Conservation (phyloP, 148 eudicot genomes). For the Dysphania ambrosioides region DNA sequence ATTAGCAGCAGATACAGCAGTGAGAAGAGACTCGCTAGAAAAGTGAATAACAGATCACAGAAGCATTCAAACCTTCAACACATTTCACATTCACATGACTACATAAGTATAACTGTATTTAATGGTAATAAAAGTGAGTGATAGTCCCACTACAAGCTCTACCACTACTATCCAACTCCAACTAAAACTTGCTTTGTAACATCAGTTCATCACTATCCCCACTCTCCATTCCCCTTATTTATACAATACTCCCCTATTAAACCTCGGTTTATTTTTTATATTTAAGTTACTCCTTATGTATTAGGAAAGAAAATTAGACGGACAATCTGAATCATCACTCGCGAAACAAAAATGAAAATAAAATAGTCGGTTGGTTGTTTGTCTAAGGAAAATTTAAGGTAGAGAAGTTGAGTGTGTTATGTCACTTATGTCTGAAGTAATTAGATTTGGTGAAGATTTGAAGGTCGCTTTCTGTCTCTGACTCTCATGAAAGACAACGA, state of each 20-base stretch:
- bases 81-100: neutral
- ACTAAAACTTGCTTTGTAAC: neutral
- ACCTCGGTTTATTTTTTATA: no score
- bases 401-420: neutral
- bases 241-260: no score
- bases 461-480: constrained; percentile 61
- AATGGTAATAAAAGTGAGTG: neutral
- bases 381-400: no score
- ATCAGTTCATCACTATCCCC: neutral
- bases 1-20: neutral
- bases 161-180: neutral
- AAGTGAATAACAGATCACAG: neutral
- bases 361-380: no score
- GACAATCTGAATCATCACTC: neutral
- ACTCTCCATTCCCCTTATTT: neutral
- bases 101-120: neutral
- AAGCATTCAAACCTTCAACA: neutral
- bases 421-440: no score
- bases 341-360: no score
- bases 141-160: constrained; percentile 6
- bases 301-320: neutral
- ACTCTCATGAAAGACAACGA: constrained; percentile 76
- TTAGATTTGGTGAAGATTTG: constrained; percentile 47
- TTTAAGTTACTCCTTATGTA: no score
- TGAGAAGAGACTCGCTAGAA: neutral